phyloP scores from a whole-genome alignment of 2,329 filamentous ascomycete genomes.

The Rhexocercosporidium sp. region DNA sequence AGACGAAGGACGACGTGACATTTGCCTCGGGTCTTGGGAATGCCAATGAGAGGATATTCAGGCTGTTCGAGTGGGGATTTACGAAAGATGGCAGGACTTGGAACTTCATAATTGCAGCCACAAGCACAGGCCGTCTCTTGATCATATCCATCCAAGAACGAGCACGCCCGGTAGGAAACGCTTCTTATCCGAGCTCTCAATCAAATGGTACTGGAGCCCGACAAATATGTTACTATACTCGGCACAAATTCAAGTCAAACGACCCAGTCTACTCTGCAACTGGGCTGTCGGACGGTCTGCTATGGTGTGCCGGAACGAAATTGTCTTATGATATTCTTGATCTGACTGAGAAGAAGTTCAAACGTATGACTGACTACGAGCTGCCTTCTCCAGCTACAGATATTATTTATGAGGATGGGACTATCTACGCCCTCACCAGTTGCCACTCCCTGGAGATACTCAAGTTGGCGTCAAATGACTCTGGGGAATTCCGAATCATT shows the following conservation, averaged over 20 bases:
- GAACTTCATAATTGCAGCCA: slow-evolving; percentile 66
- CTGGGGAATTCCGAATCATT: slow-evolving; percentile 34
- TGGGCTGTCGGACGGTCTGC: slow-evolving; percentile 59
- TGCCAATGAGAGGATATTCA: slow-evolving; percentile 61
- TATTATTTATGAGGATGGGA: slow-evolving; percentile 53
- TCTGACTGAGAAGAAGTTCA: slow-evolving; percentile 55
- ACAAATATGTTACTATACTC: slow-evolving; percentile 58
- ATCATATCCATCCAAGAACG: slow-evolving; percentile 55
- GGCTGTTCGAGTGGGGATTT: slow-evolving; percentile 68
- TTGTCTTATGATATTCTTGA: slow-evolving; percentile 64
- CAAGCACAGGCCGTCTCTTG: slow-evolving; percentile 58
- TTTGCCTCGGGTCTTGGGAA: slow-evolving; percentile 63
- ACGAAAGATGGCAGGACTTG: slow-evolving; percentile 61
- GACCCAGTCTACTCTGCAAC: slow-evolving; percentile 61
- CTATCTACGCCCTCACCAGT: slow-evolving; percentile 56
- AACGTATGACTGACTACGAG: slow-evolving; percentile 50
- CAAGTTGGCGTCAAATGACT: slow-evolving; percentile 42
- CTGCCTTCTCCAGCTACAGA: slow-evolving; percentile 59
- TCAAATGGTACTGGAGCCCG: background rate
- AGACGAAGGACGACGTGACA: slow-evolving; percentile 47
- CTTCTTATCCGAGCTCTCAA: background rate
- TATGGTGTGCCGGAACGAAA: slow-evolving; percentile 58
- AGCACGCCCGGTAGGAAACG: slow-evolving; percentile 23
- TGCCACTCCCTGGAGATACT: slow-evolving; percentile 62
- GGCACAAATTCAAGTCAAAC: slow-evolving; percentile 52